phyloP scores from a whole-genome alignment of 1,284 basidiomycete genomes.

The Vanrija sp. region DNA sequence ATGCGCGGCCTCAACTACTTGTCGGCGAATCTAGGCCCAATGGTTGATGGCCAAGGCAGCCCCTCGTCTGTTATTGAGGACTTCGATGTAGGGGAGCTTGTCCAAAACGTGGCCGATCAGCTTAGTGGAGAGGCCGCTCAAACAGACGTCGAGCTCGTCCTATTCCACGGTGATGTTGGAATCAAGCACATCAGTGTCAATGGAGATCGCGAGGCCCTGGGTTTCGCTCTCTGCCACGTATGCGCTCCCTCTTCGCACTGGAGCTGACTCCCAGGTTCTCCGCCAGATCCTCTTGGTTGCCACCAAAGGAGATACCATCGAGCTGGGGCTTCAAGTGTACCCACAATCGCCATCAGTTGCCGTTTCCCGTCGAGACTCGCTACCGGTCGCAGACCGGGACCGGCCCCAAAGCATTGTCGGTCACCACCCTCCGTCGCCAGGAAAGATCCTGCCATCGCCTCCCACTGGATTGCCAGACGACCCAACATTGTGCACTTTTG shows the following conservation, averaged over 20 bases:
- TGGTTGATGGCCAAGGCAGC: conserved; percentile 23
- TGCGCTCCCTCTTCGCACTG: conserved; percentile 38
- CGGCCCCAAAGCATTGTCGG: background rate
- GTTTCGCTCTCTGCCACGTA: conserved; percentile 77
- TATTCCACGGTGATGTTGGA: conserved; percentile 79
- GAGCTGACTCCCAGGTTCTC: conserved; percentile 58
- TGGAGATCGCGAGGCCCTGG: conserved; percentile 77
- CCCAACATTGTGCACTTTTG: conserved; percentile 55
- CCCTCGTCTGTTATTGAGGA: conserved; percentile 28
- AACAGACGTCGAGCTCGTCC: conserved; percentile 75
- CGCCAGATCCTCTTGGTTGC: conserved; percentile 74
- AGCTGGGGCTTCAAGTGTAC: conserved; percentile 73
- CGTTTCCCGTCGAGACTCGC: too few relatives aligned
- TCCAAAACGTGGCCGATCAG: conserved; percentile 75
- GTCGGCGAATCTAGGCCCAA: conserved; percentile 61
- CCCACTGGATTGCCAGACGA: too few relatives aligned
- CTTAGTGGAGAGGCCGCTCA: conserved; percentile 79
- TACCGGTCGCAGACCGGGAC: conserved; percentile 2
- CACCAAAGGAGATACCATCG: conserved; percentile 71
- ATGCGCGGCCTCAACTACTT: conserved; percentile 90
- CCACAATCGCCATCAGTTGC: conserved; percentile 40
- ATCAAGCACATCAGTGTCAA: conserved; percentile 76
- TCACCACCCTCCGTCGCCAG: conserved; percentile 10
- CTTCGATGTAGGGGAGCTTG: conserved; percentile 65
- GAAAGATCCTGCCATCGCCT: background rate